A percentile compares a stretch with the other conserved stretches of the same genome.
Conservation (phyloP, 1,139 yeast species). For the Candida tetrigidarum region DNA sequence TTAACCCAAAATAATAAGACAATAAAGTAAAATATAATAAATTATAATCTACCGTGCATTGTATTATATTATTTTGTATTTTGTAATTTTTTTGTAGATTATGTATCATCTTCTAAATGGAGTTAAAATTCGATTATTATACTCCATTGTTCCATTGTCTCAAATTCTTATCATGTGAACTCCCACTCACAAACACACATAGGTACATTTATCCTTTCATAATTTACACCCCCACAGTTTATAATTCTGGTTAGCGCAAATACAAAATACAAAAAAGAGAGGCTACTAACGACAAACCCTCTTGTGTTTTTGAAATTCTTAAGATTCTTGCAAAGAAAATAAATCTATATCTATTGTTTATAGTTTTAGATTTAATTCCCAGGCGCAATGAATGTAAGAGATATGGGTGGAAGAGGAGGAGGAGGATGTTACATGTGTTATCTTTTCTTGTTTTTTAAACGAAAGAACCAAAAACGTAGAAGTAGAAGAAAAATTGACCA, state of each 20-base stretch:
- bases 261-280: neutral
- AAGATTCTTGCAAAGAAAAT: neutral
- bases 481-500: neutral
- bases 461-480: neutral
- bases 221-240: slow-evolving; percentile 2
- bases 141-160: neutral
- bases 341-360: too few relatives aligned
- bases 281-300: neutral
- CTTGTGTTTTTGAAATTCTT: neutral
- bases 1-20: neutral
- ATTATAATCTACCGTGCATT: neutral
- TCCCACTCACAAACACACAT: neutral
- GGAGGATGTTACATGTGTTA: neutral
- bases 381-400: too few relatives aligned
- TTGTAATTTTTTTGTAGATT: neutral
- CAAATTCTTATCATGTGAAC: neutral
- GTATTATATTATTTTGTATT: too few relatives aligned
- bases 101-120: slow-evolving; percentile 1
- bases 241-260: too few relatives aligned
- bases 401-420: too few relatives aligned
- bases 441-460: neutral
- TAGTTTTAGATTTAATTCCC: too few relatives aligned
- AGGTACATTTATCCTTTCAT: too few relatives aligned
- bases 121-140: neutral
- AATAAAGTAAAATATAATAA: neutral